Percentiles rank a stretch among this genome's conserved stretches.
Evolutionary conservation across 306 rosid species (phyloP).

Genomic region (Cicer chorassanicum): DNA sequence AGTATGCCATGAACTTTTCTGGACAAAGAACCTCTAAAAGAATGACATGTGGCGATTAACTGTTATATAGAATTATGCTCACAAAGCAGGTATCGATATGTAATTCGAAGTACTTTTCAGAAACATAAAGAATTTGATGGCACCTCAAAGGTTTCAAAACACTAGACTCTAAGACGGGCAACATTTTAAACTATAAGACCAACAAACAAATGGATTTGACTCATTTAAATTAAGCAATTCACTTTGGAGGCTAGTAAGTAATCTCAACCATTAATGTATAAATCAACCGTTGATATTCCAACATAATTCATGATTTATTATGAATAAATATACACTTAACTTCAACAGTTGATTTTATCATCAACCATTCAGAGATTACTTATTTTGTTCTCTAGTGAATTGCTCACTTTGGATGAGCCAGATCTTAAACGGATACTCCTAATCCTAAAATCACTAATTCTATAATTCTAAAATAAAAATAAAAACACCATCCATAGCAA

Average conservation of each 20-base stretch:
- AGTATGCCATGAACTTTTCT: background rate
- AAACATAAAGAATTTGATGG: background rate
- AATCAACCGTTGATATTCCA: background rate
- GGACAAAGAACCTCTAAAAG: background rate
- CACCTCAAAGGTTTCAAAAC: background rate
- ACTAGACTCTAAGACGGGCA: background rate
- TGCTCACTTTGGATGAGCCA: background rate
- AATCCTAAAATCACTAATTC: background rate
- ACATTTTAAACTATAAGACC: background rate
- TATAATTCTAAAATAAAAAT: background rate
- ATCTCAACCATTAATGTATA: background rate
- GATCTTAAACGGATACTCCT: background rate
- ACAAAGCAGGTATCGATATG: background rate
- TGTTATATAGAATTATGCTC: background rate
- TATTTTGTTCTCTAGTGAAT: background rate
- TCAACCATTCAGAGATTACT: background rate
- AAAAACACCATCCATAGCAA: slow-evolving; percentile 5
- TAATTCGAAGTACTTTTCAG: background rate
- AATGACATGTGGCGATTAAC: background rate
- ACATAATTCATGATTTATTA: background rate
- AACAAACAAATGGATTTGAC: background rate
- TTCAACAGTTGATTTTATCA: background rate
- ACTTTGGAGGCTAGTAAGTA: background rate
- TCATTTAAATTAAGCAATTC: background rate
- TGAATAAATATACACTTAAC: background rate